A percentile compares a stretch with the other conserved stretches of the same genome.
phyloP scores from a whole-genome alignment of 2,329 filamentous ascomycete species.

The Pyricularia grisea region DNA sequence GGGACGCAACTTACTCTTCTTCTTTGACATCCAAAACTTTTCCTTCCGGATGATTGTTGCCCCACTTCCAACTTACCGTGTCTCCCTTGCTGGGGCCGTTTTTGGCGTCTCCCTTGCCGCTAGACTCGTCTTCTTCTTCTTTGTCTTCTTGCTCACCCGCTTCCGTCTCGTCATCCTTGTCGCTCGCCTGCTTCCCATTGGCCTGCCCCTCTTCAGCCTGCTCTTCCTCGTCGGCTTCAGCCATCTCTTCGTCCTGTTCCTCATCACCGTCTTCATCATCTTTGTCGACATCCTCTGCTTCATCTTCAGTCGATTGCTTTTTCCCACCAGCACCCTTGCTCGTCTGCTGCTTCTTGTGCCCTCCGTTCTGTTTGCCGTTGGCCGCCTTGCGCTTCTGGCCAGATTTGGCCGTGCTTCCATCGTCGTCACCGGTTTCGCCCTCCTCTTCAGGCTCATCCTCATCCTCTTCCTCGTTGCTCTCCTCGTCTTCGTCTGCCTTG shows the following conservation, averaged over 20 bases:
- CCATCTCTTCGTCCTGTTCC: conserved; percentile 19
- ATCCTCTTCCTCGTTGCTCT: conserved; percentile 34
- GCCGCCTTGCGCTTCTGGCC: neutral
- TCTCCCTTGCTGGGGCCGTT: conserved; percentile 19
- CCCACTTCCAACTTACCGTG: conserved; percentile 37
- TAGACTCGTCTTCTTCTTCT: neutral
- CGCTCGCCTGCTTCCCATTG: neutral
- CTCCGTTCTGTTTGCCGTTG: neutral
- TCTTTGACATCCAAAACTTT: conserved; percentile 34
- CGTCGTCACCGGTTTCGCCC: conserved; percentile 25
- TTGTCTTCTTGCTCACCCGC: neutral
- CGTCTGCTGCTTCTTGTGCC: conserved; percentile 4
- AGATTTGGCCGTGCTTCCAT: conserved; percentile 16
- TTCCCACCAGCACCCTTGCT: conserved; percentile 20
- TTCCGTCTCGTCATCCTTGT: neutral
- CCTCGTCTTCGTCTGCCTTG: conserved; percentile 18
- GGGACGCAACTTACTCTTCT: conserved; percentile 22
- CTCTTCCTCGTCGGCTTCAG: conserved; percentile 28
- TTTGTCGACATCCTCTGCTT: conserved; percentile 17
- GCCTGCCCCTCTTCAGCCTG: neutral
- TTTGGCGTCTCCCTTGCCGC: neutral
- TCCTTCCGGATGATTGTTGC: conserved; percentile 29
- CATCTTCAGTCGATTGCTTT: conserved; percentile 22
- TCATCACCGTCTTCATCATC: conserved; percentile 26
- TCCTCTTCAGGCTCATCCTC: conserved; percentile 33